Evolutionary conservation across 2,329 filamentous ascomycete species (phyloP), one percentile per base, ranked within the genome.

Genomic region (Talaromyces sp.): DNA sequence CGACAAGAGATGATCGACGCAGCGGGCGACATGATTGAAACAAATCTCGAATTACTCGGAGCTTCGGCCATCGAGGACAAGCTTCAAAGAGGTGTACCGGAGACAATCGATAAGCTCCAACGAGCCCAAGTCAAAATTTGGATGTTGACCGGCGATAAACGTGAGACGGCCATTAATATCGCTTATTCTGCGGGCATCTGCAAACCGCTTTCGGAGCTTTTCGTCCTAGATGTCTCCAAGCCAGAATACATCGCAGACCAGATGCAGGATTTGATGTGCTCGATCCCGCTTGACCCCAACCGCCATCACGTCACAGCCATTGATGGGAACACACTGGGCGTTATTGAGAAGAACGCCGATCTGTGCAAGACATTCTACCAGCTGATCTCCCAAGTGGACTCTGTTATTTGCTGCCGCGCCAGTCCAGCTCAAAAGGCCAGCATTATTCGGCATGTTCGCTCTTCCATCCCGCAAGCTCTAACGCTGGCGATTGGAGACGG

Each of bases 131-230:
- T 96, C 77, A 93, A 92, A 73, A 86, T 96, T 64, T 96, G 91
- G 91, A 96, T 96, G 91, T 80, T 96, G 35, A 96, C 91, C 1
- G 91, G 91, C 21, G 91, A 96, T 73, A 93, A 93, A 74, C 83
- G 90, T 51, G 90, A 93, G 75, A 95, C 90, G 0, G 90, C 90
- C 41, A 91, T 95, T 75, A 93, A 93, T 68, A 93, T 93, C 66
- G 90, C 89, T 0, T 87, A 95, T 68, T 92, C 90, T 27, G 43
- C 35, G 21, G 55, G 55, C 21, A 35, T 56, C 9, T 46, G 43
- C 27, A 50, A 50, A 32, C 24, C 29, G 17, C 43, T 11, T 21
- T 56, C 55, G 17, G 46, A 35, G 3, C 29, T 31, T 31, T 31
- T 31, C 29, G 46, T 56, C 29, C 41, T 56, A n/a, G 55, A 56